Evolutionary conservation across 768 basidiomycete species (phyloP), one percentile per base, ranked within the genome.

Genomic region (Amylocystis lapponica): DNA sequence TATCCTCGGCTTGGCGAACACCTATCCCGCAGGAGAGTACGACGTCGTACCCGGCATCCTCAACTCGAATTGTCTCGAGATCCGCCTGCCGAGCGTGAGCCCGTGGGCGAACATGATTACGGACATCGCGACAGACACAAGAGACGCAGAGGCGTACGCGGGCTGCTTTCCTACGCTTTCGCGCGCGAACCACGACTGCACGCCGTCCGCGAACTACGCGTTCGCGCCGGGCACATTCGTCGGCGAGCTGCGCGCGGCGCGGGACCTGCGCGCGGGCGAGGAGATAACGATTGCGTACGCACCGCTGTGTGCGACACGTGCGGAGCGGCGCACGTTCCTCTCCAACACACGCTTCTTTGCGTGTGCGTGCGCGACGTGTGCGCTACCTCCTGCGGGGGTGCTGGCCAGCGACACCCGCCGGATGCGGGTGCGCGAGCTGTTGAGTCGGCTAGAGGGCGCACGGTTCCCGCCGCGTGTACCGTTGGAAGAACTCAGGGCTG

Each of bases 241-340:
- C 8, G 21, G 20, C 8, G 21, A 39, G 31, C 20, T 42, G 13
- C 17, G 29, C 20, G 31, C 41, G 32, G 26, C 22, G 9, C 31
- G 32, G 14, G 29, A 32, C 19, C 32, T 42, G 16, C 19, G 31
- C 8, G 21, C 19, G 19, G 41, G 41, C 2, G 41, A 42, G 31
- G 29, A 42, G 21, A 42, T 42, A 9, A 42, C 41, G 19, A 42
- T 42, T 16, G 22, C 41, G 14, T 42, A 42, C 31, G 22, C 29
- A 21, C 19, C 29, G 14, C 19, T 42, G 4, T 33, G 17, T 27
- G 29, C 22, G 19, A 20, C 41, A 16, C 29, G 30, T 1, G 32
- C 32, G 12, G 30, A 42, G 31, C 29, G 41, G 3, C 31, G 30
- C 16, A 25, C 29, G 4, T 32, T 23, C 13, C 41, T 42, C 23